A percentile compares a stretch with the other conserved stretches of the same genome.
Conservation (phyloP, 768 basidiomycete species). For the Dacryopinax primogenitus region DNA sequence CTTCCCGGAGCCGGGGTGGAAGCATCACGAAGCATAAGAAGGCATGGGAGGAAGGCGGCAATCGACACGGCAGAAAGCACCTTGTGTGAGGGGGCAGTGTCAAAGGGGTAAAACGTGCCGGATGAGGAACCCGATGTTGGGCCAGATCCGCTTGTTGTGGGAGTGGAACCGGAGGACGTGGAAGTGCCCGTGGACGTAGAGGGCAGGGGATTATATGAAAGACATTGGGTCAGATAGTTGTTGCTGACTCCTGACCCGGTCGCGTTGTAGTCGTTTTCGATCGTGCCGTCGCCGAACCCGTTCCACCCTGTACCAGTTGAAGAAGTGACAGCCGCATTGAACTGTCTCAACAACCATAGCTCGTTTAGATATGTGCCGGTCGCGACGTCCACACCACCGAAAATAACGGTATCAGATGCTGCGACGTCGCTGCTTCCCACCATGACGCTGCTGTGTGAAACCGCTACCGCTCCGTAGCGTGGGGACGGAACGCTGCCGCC, state of each 20-base stretch:
- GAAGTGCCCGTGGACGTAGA: conserved; percentile 14
- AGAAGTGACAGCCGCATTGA: conserved; percentile 36
- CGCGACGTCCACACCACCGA: conserved; percentile 56
- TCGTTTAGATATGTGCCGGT: conserved; percentile 55
- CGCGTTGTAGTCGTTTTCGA: conserved; percentile 52
- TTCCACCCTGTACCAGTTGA: conserved; percentile 37
- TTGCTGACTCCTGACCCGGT: conserved; percentile 54
- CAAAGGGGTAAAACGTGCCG: conserved; percentile 20
- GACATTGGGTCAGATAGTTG: conserved; percentile 49
- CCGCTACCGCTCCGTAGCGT: conserved; percentile 55
- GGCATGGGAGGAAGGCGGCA: conserved; percentile 33
- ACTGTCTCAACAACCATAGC: conserved; percentile 65
- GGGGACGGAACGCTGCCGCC: conserved; percentile 61
- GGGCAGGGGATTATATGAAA: conserved; percentile 24
- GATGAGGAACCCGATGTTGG: neutral
- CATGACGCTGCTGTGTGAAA: conserved; percentile 36
- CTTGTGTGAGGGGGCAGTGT: conserved; percentile 39
- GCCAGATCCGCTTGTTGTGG: conserved; percentile 15
- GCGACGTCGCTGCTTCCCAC: conserved; percentile 17
- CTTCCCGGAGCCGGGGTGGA: conserved; percentile 27
- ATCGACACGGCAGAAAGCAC: conserved; percentile 38
- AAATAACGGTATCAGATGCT: conserved; percentile 56
- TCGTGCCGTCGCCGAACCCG: conserved; percentile 49
- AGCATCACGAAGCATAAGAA: conserved; percentile 34
- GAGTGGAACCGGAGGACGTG: conserved; percentile 8